Conservation (phyloP, 2,329 filamentous ascomycete genomes). For the Gnomoniopsis sp. region DNA sequence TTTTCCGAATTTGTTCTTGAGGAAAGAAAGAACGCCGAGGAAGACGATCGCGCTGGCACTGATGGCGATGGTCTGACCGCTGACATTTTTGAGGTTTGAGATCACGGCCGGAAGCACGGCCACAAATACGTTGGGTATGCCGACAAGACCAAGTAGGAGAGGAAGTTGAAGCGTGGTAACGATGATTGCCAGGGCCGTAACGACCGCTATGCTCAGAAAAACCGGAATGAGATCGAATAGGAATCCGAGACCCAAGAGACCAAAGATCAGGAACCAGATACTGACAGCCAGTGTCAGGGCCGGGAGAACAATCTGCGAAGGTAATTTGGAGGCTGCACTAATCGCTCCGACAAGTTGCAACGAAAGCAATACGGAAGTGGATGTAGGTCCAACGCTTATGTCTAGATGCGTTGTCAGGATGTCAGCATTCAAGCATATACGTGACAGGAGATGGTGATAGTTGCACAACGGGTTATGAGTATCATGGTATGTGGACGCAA, state of each 20-base stretch:
- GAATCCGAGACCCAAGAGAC: conserved; percentile 7
- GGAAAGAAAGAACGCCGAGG: neutral
- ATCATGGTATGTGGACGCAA: neutral
- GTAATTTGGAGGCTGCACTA: neutral
- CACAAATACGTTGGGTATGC: neutral
- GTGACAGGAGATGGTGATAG: neutral
- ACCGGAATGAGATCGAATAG: conserved; percentile 3
- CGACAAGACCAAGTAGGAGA: neutral
- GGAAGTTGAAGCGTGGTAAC: neutral
- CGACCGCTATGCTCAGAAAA: neutral
- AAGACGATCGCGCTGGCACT: neutral
- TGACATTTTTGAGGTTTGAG: neutral
- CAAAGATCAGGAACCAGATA: conserved; percentile 11
- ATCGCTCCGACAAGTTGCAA: conserved; percentile 3
- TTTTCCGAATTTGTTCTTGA: neutral
- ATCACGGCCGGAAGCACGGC: neutral
- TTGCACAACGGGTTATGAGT: neutral
- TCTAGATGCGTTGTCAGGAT: neutral
- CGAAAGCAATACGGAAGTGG: neutral
- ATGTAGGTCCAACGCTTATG: conserved; percentile 8
- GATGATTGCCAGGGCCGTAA: neutral
- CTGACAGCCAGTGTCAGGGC: conserved; percentile 8
- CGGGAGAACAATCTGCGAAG: neutral
- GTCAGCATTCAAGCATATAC: neutral
- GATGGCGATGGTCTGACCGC: neutral